These are phyloP conservation scores for Alloteropsis semialata DNA, from an alignment of 176 grass and related monocot species.

Conservation along the genomic window DNA sequence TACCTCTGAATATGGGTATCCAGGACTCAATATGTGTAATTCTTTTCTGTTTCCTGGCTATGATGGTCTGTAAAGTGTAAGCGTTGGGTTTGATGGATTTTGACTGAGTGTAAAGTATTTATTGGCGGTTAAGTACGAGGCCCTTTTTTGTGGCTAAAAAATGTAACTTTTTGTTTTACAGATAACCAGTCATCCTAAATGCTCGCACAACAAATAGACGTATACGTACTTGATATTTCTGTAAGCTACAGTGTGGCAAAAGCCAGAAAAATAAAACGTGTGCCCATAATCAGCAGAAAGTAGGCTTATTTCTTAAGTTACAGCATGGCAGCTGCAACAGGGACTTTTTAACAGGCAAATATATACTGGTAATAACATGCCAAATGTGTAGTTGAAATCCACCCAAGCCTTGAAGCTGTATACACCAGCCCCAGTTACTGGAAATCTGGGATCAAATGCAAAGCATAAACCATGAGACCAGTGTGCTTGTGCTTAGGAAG, in stretches of 20 bases:
- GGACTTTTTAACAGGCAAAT: neutral
- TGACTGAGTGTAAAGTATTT: conserved; percentile 24
- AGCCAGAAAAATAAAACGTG: neutral
- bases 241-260: neutral
- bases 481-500: neutral
- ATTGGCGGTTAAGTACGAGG: conserved; percentile 6
- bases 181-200: neutral
- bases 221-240: neutral
- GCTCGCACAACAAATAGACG: neutral
- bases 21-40: conserved; percentile 7
- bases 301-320: neutral
- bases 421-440: too few relatives aligned
- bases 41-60: conserved; percentile 14
- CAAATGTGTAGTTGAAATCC: neutral
- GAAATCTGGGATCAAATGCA: neutral
- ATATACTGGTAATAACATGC: too few relatives aligned
- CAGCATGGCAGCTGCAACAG: neutral
- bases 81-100: conserved; percentile 28
- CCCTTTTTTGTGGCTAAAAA: neutral
- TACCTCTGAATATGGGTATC: conserved; percentile 10
- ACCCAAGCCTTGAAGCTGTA: neutral
- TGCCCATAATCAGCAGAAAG: neutral
- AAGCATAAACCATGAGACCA: neutral
- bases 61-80: conserved; percentile 37
- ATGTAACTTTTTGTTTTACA: neutral